Evolutionary conservation across 2,329 filamentous ascomycete species (phyloP).

Genomic region (Xylariaceae sp.): DNA sequence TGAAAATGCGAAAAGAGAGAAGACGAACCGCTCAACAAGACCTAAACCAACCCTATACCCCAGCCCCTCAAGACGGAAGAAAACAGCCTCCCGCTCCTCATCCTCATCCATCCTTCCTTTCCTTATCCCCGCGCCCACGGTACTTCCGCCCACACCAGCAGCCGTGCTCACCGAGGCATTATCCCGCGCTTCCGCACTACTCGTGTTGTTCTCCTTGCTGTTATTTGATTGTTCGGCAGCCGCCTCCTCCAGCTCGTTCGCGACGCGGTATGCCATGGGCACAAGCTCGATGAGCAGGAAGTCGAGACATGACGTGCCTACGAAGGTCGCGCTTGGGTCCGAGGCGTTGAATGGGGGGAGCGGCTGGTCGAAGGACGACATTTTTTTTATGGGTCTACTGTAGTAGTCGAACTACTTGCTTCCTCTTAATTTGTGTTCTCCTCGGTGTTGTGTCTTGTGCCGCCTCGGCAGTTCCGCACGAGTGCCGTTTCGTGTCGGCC

Average conservation of each 20-base stretch:
- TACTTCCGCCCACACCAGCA: slow-evolving; percentile 7
- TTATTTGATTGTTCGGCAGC: slow-evolving; percentile 13
- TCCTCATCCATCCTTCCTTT: slow-evolving; percentile 63
- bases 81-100: slow-evolving; percentile 79
- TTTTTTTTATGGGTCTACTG: slow-evolving; percentile 1
- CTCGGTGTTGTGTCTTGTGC: background rate
- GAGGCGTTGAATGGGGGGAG: slow-evolving; percentile 67
- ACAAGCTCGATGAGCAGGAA: slow-evolving; percentile 96
- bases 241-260: slow-evolving; percentile 64
- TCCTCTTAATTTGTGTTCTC: background rate
- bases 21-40: slow-evolving; percentile 74
- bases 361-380: slow-evolving; percentile 66
- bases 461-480: too few species aligned
- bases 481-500: background rate
- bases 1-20: background rate
- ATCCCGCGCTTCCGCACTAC: slow-evolving; percentile 7
- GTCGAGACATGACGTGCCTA: slow-evolving; percentile 84
- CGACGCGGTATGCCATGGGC: slow-evolving; percentile 85
- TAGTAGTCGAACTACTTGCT: slow-evolving; percentile 1
- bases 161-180: slow-evolving; percentile 20
- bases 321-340: slow-evolving; percentile 73
- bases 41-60: slow-evolving; percentile 93
- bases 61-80: slow-evolving; percentile 76
- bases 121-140: slow-evolving; percentile 13
- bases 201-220: slow-evolving; percentile 3